These are phyloP conservation scores for Apophysomyces elegans DNA, from an alignment of 371 early-diverging fungal genomes.

Conservation along the genomic window DNA sequence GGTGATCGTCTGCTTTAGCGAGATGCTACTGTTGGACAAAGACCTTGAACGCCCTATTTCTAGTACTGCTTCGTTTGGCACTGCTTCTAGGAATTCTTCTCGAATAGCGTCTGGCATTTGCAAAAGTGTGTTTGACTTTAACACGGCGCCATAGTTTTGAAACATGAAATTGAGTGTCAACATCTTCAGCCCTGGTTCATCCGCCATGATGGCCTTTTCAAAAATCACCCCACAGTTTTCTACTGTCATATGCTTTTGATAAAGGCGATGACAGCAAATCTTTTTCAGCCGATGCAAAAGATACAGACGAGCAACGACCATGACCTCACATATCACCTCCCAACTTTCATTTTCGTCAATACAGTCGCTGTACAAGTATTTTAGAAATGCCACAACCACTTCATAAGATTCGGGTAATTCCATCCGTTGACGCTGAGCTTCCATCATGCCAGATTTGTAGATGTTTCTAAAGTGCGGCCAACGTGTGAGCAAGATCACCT, in stretches of 20 bases:
- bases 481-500: conserved; percentile 67
- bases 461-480: conserved; percentile 77
- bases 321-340: conserved; percentile 56
- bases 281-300: conserved; percentile 64
- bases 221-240: conserved; percentile 59
- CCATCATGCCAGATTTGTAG: conserved; percentile 69
- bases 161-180: conserved; percentile 62
- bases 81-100: conserved; percentile 47
- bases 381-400: conserved; percentile 62
- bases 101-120: conserved; percentile 45
- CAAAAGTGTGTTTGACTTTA: conserved; percentile 54
- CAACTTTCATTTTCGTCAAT: conserved; percentile 52
- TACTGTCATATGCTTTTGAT: conserved; percentile 52
- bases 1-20: neutral
- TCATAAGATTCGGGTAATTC: conserved; percentile 63
- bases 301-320: conserved; percentile 70
- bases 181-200: conserved; percentile 58
- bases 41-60: conserved; percentile 32
- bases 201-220: conserved; percentile 60
- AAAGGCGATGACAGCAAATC: conserved; percentile 58
- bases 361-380: conserved; percentile 70
- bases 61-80: conserved; percentile 49
- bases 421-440: conserved; percentile 58
- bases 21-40: neutral
- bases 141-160: conserved; percentile 54